Conservation (phyloP, 306 rosid species). For the Gastrolobium bilobum region DNA sequence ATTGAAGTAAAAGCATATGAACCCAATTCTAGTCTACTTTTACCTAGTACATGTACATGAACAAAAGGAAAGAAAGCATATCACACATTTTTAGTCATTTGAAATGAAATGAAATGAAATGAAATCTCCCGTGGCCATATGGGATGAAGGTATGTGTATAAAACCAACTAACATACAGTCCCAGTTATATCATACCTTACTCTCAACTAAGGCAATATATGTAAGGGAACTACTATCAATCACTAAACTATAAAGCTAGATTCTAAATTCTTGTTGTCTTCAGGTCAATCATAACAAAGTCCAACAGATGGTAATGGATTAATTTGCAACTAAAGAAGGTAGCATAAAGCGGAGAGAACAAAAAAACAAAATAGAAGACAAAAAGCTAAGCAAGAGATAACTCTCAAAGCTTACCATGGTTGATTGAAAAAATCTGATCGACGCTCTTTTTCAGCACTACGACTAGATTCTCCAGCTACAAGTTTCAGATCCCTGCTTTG, state of each 20-base stretch:
- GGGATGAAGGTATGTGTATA: neutral
- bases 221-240: neutral
- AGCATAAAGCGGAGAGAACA: neutral
- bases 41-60: neutral
- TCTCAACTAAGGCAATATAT: neutral
- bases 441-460: conserved; percentile 88
- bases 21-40: neutral
- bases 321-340: neutral
- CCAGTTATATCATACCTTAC: conserved; percentile 5
- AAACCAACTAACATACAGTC: neutral
- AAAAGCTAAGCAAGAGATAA: conserved; percentile 23
- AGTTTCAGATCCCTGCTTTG: conserved; percentile 94
- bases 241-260: neutral
- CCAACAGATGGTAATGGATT: neutral
- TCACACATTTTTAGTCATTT: conserved; percentile 1
- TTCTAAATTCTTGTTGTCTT: neutral
- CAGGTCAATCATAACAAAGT: neutral
- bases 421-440: conserved; percentile 93
- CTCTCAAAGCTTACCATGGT: conserved; percentile 74
- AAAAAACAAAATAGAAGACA: neutral
- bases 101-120: conserved; percentile 10
- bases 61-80: conserved; percentile 8
- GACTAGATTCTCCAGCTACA: conserved; percentile 93
- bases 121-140: neutral
- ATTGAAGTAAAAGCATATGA: neutral